A percentile compares a stretch with the other conserved stretches of the same genome.
Conservation (phyloP, 805 yeast species). For the Dipodascus albidus region DNA sequence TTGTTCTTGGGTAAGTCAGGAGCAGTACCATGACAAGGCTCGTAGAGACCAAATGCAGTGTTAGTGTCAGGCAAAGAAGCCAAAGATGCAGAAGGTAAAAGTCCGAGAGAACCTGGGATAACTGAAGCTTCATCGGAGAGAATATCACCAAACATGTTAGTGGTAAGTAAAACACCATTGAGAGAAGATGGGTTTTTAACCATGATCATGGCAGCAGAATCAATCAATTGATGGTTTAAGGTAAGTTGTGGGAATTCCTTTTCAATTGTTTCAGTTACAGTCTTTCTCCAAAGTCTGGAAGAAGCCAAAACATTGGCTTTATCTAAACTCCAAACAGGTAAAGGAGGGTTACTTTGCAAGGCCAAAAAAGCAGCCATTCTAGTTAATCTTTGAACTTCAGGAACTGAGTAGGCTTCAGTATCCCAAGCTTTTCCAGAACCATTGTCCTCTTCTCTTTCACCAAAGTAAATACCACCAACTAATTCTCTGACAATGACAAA, state of each 20-base stretch:
- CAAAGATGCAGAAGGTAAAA: constrained; percentile 90
- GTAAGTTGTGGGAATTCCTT: constrained; percentile 85
- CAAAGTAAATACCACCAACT: constrained; percentile 97
- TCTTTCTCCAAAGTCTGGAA: constrained; percentile 91
- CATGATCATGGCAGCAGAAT: constrained; percentile 97
- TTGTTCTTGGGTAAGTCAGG: constrained; percentile 82
- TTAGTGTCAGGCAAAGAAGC: constrained; percentile 95
- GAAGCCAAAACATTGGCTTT: constrained; percentile 97
- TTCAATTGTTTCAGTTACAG: constrained; percentile 73
- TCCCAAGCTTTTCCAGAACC: constrained; percentile 84
- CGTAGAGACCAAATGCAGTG: constrained; percentile 90
- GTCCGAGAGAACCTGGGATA: constrained; percentile 94
- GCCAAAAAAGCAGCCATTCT: constrained; percentile 98
- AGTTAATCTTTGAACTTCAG: constrained; percentile 90
- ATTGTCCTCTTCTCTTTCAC: constrained; percentile 87
- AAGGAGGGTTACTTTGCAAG: constrained; percentile 83
- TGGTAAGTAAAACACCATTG: constrained; percentile 87
- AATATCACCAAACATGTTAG: constrained; percentile 97
- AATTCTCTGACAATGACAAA: constrained; percentile 91
- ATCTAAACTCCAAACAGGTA: constrained; percentile 91
- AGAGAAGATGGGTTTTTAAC: constrained; percentile 83
- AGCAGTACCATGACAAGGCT: constrained; percentile 98
- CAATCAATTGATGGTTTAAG: constrained; percentile 90
- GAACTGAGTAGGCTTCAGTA: constrained; percentile 82
- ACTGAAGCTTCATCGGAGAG: constrained; percentile 97